Percentiles rank a stretch among this genome's conserved stretches.
These are phyloP conservation scores for Hydnomerulius pinastri DNA, from an alignment of 768 basidiomycete species.

Conservation along the genomic window DNA sequence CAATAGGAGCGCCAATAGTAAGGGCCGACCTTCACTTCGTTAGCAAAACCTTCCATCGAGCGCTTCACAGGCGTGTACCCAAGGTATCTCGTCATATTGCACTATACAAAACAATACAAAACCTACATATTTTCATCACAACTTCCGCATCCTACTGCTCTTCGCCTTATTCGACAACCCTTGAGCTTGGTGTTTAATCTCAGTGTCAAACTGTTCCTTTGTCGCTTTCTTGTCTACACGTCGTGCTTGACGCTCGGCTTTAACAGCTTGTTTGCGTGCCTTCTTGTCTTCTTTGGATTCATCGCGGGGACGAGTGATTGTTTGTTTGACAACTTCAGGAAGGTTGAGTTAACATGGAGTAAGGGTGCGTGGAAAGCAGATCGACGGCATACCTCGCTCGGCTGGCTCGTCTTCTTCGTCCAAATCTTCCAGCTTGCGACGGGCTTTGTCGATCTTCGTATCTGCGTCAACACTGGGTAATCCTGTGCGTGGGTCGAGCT, in stretches of 20 bases:
- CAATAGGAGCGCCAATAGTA: too few relatives aligned
- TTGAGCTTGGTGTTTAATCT: conserved; percentile 61
- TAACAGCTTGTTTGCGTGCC: conserved; percentile 68
- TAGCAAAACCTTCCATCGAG: too few relatives aligned
- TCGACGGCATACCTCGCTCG: conserved; percentile 24
- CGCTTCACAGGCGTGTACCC: too few relatives aligned
- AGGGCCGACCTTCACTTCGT: too few relatives aligned
- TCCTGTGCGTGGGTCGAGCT: conserved; percentile 75
- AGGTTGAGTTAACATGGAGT: conserved; percentile 3
- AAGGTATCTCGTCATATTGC: neutral
- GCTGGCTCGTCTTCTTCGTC: conserved; percentile 32
- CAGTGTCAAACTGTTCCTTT: conserved; percentile 63
- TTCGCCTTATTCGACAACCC: conserved; percentile 46
- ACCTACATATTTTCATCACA: conserved; percentile 14
- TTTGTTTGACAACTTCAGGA: conserved; percentile 35
- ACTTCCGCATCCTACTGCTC: conserved; percentile 18
- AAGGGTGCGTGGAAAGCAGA: neutral
- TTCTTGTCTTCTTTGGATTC: conserved; percentile 80
- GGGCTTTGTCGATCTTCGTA: conserved; percentile 4
- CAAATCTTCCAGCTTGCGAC: conserved; percentile 13
- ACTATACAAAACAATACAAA: neutral
- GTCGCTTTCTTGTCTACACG: conserved; percentile 67
- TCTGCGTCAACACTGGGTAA: conserved; percentile 55
- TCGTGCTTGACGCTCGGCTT: conserved; percentile 62
- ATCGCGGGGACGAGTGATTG: conserved; percentile 67